Base-by-base conservation (phyloP, 169 alveolate species). In the Plasmodium falciparum region DNA sequence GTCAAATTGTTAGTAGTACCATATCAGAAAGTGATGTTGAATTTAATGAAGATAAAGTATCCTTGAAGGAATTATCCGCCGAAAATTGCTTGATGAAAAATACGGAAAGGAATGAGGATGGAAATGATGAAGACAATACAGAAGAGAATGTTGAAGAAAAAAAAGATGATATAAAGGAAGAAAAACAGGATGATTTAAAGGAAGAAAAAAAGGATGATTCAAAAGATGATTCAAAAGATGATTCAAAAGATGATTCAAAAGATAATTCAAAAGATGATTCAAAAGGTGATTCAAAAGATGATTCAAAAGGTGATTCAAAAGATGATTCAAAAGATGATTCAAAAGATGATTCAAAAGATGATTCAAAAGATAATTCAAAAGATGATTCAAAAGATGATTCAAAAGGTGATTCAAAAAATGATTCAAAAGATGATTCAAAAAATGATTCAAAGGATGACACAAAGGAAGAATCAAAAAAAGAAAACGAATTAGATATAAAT, bases 1-100 rank as follows among this genome's bases (percentile, higher is more conserved):
- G 88, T 39, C 61, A 90, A 49, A 49, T 69, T 65, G 72, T 67
- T 52, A 76, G 89, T 33, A 74, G 86, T 74, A 73, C 90, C 4
- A 72, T 73, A 73, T 63, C 83, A 29, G 91, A 83, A 15, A 73
- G 54, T 45, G 71, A 73, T 73, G 63, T 56, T n/a, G 59, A 76
- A n/a, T 69, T 15, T 59, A 80, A 72, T 24, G 26, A 70, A 45
- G 50, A n/a, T 22, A 73, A 88, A 11, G 67, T 63, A n/a, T 49
- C 69, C 9, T 29, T 71, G 45, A 52, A 65, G 17, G 86, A 61
- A 13, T 13, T 13, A 69, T 67, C 78, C 29, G 8, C 76, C 7
- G 49, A 29, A 50, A 75, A 75, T n/a, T 72, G 49, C 54, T 15
- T 39, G 1, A 50, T 15, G 22, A 66, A 88, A 17, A 62, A 73